Evolutionary conservation across 1,284 basidiomycete genomes (phyloP).

Genomic region (Microbotryum silenes-acaulis): DNA sequence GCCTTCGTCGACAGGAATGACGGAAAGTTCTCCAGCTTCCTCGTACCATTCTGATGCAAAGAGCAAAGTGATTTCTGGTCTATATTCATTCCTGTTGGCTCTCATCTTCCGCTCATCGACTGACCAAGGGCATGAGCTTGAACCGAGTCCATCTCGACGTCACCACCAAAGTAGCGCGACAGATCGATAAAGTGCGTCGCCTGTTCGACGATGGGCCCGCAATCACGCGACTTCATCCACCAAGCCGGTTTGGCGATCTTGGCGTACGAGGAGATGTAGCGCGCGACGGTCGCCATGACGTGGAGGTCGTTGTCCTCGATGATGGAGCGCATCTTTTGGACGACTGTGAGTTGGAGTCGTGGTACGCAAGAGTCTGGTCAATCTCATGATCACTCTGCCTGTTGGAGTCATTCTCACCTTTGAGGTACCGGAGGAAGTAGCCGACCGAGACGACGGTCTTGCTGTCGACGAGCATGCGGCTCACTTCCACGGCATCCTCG

Average conservation of each 20-base stretch:
- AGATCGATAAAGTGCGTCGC: slow-evolving; percentile 67
- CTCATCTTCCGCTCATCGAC: neutral
- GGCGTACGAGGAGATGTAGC: slow-evolving; percentile 84
- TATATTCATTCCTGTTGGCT: too few species aligned
- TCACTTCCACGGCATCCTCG: slow-evolving; percentile 49
- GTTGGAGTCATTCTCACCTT: slow-evolving; percentile 37
- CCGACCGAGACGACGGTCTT: slow-evolving; percentile 83
- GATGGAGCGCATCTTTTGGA: slow-evolving; percentile 97
- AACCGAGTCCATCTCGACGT: slow-evolving; percentile 80
- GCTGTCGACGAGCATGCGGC: slow-evolving; percentile 82
- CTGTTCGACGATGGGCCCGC: slow-evolving; percentile 89
- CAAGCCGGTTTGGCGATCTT: slow-evolving; percentile 74
- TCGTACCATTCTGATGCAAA: slow-evolving; percentile 61
- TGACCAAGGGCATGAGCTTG: slow-evolving; percentile 42
- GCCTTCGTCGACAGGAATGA: slow-evolving; percentile 70
- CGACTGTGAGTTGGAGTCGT: slow-evolving; percentile 46
- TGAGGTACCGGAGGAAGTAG: slow-evolving; percentile 83
- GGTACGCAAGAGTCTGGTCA: neutral
- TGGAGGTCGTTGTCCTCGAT: slow-evolving; percentile 88
- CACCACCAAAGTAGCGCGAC: slow-evolving; percentile 81
- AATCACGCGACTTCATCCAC: slow-evolving; percentile 95
- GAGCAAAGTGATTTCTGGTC: neutral
- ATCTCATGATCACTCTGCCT: neutral
- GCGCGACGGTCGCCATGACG: slow-evolving; percentile 95
- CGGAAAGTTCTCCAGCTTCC: slow-evolving; percentile 73